Percentiles rank a stretch among this genome's conserved stretches.
These are phyloP conservation scores for Botrytis deweyae DNA, from an alignment of 2,329 filamentous ascomycete genomes.

Conservation along the genomic window DNA sequence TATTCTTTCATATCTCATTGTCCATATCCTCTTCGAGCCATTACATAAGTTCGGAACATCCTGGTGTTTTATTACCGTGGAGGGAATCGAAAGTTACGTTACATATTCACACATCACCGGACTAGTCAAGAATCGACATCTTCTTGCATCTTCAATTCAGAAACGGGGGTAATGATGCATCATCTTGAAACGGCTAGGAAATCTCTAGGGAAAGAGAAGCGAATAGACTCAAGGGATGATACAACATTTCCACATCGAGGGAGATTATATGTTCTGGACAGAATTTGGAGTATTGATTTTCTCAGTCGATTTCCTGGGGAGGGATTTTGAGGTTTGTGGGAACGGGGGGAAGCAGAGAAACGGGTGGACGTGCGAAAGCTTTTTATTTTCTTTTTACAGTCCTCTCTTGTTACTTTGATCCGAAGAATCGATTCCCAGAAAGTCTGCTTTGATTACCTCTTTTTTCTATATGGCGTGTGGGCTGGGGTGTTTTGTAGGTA, in stretches of 20 bases:
- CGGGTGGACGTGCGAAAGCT: neutral
- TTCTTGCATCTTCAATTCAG: neutral
- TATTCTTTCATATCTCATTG: conserved; percentile 2
- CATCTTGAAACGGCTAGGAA: neutral
- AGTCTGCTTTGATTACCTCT: conserved; percentile 10
- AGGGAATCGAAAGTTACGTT: conserved; percentile 10
- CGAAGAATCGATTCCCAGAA: conserved; percentile 15
- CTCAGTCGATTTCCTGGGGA: neutral
- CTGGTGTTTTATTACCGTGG: neutral
- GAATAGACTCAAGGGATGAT: neutral
- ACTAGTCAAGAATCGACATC: neutral
- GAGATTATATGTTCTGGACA: neutral
- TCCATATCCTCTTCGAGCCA: conserved; percentile 6
- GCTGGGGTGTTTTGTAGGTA: conserved; percentile 16
- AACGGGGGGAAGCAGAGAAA: neutral
- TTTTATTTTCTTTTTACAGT: conserved; percentile 14
- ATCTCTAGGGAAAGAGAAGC: neutral
- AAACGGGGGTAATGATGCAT: neutral
- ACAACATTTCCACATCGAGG: neutral
- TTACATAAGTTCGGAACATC: conserved; percentile 4
- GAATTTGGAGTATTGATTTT: neutral
- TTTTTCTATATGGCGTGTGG: conserved; percentile 13
- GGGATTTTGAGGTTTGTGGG: conserved; percentile 1
- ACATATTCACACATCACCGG: conserved; percentile 8
- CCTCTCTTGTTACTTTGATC: conserved; percentile 16